Base-by-base conservation (phyloP, 768 basidiomycete species). In the Fomitopsis serialis region DNA sequence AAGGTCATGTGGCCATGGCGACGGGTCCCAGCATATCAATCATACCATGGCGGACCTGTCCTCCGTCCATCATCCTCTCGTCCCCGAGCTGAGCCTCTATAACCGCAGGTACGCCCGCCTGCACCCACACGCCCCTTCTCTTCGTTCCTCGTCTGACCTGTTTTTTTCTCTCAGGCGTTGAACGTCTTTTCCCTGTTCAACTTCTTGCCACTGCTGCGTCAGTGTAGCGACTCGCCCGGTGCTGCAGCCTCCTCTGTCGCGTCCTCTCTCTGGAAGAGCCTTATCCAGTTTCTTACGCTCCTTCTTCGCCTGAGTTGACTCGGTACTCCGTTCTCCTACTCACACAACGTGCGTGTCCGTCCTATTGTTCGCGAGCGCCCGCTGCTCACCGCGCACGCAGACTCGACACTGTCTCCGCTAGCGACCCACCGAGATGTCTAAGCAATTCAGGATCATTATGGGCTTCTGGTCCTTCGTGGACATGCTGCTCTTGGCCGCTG, bases 401-500 rank as follows among this genome's bases (percentile, higher is more conserved):
- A 51, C 54, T 61, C 49, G 45, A 61, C 58, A 55, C 64, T 42
- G 58, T 62, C 61, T 70, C 61, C 50, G 29, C 58, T 61, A 61
- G 54, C 60, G 58, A 54, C 45, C 35, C 45, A 35, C 15, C 63
- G 66, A 55, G 59, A 92, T 92, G 91, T 89, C 90, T 58, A 83
- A 74, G 63, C 78, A 69, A 40, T 52, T 43, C 24, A 54, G 49
- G 47, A 27, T 29, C 61, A 73, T 93, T 56, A 78, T 87, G 71
- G 79, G 76, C 46, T 75, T 80, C 54, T 95, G 90, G 87, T 79
- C 75, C 23, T 78, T 82, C 67, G 74, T 93, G 57, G 87, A 86
- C 71, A 54, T 85, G 50, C 76, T 74, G 56, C 78, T 95, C 45
- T 75, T 93, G 45, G 79, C 73, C n/a, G 84, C 87, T 12, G 91